Evolutionary conservation across 768 basidiomycete species (phyloP).

Genomic region (Sistotremastrum niveocremeum): DNA sequence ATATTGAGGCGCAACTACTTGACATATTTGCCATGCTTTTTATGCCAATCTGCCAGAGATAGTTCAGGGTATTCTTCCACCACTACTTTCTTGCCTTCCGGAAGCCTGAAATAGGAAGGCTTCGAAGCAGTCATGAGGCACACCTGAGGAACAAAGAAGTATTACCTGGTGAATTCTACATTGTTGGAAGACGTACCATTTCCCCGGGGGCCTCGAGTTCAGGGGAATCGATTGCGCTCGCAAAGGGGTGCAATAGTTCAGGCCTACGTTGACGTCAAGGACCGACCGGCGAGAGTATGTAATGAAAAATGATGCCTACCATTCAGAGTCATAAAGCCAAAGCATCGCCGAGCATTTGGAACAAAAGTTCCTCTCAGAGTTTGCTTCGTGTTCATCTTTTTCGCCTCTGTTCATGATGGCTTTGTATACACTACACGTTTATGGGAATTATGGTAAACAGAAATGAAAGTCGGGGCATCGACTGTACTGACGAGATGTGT

Average conservation of each 20-base stretch:
- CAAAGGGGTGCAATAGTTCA: constrained; percentile 52
- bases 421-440: constrained; percentile 37
- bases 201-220: constrained; percentile 36
- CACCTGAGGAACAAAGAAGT: constrained; percentile 20
- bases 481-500: constrained; percentile 30
- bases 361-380: constrained; percentile 53
- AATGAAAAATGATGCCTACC: constrained; percentile 23
- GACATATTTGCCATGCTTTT: constrained; percentile 31
- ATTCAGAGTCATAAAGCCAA: constrained; percentile 45
- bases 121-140: constrained; percentile 35
- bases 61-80: constrained; percentile 30
- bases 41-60: constrained; percentile 50
- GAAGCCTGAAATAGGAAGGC: constrained; percentile 47
- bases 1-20: constrained; percentile 6
- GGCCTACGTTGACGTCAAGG: constrained; percentile 29
- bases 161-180: background rate
- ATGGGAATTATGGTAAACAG: background rate
- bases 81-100: constrained; percentile 37
- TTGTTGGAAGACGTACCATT: constrained; percentile 25
- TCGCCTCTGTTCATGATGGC: constrained; percentile 48
- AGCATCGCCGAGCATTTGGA: constrained; percentile 51
- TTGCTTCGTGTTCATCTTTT: constrained; percentile 28
- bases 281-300: background rate
- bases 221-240: constrained; percentile 50
- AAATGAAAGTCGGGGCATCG: background rate